A percentile compares a stretch with the other conserved stretches of the same genome.
Conservation (phyloP, 805 yeast genomes). For the Pichia insulana region DNA sequence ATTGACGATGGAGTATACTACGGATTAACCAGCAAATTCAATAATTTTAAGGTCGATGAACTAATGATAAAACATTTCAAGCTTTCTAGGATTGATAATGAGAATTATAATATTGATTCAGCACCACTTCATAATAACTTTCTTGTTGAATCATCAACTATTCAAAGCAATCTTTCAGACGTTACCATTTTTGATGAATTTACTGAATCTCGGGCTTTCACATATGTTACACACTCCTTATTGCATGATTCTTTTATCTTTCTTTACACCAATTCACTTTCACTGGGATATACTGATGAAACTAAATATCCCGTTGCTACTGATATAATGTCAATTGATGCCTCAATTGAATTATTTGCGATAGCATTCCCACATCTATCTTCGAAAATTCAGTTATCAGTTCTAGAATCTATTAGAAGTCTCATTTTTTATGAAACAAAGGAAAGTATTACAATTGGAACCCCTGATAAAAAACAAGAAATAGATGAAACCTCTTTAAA, state of each 20-base stretch:
- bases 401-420: slow-evolving; percentile 71
- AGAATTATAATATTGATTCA: slow-evolving; percentile 21
- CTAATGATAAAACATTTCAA: slow-evolving; percentile 21
- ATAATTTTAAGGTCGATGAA: slow-evolving; percentile 25
- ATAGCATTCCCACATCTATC: slow-evolving; percentile 62
- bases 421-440: slow-evolving; percentile 35
- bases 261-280: slow-evolving; percentile 21
- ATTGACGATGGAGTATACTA: slow-evolving; percentile 31
- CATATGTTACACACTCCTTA: slow-evolving; percentile 33
- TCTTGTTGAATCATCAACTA: slow-evolving; percentile 25
- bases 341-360: slow-evolving; percentile 70
- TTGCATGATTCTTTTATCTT: slow-evolving; percentile 34
- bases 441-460: slow-evolving; percentile 12
- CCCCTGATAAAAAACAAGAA: not conserved
- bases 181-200: slow-evolving; percentile 28
- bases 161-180: slow-evolving; percentile 23
- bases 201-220: slow-evolving; percentile 25
- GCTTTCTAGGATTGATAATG: not conserved
- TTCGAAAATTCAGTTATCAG: slow-evolving; percentile 73
- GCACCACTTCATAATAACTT: slow-evolving; percentile 18
- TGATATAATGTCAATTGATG: slow-evolving; percentile 55
- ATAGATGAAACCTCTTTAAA: slow-evolving; percentile 9
- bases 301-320: slow-evolving; percentile 33
- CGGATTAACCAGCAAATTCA: slow-evolving; percentile 37
- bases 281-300: slow-evolving; percentile 29